Conservation (phyloP, 768 basidiomycete species). For the Amanita exitialis region DNA sequence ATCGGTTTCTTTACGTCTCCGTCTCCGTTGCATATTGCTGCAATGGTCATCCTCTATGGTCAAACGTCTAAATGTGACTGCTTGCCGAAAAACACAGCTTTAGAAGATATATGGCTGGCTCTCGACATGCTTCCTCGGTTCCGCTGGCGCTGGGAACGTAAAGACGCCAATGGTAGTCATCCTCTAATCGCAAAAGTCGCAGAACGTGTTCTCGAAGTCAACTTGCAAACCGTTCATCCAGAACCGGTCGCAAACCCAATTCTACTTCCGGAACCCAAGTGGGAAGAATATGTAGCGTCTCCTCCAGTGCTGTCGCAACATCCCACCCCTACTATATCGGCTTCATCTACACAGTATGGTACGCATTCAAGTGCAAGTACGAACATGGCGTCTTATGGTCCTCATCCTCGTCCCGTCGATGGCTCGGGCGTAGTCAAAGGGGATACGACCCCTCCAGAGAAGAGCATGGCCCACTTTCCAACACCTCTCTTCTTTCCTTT, state of each 20-base stretch:
- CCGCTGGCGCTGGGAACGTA: constrained; percentile 89
- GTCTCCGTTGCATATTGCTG: constrained; percentile 81
- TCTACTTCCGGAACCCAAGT: constrained; percentile 41
- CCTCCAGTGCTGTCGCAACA: constrained; percentile 27
- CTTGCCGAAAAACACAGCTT: constrained; percentile 50
- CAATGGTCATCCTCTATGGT: constrained; percentile 86
- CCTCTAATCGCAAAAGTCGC: constrained; percentile 80
- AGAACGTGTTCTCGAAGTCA: constrained; percentile 68
- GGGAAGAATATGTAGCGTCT: constrained; percentile 33
- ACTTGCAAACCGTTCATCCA: constrained; percentile 47
- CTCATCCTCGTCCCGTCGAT: constrained; percentile 20
- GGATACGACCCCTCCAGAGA: constrained; percentile 27
- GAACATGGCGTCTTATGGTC: constrained; percentile 17
- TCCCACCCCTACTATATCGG: constrained; percentile 30
- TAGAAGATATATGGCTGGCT: constrained; percentile 81
- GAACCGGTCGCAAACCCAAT: constrained; percentile 29
- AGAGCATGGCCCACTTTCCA: constrained; percentile 57
- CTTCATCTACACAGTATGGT: constrained; percentile 16
- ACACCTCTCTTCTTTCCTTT: constrained; percentile 69
- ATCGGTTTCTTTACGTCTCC: constrained; percentile 86
- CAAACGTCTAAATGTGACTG: constrained; percentile 73
- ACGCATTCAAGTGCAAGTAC: constrained; percentile 4
- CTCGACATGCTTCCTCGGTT: constrained; percentile 83
- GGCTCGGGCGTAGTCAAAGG: constrained; percentile 19
- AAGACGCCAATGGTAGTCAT: constrained; percentile 69